Evolutionary conservation across 768 basidiomycete species (phyloP).

Genomic region (Auricularia sp.): DNA sequence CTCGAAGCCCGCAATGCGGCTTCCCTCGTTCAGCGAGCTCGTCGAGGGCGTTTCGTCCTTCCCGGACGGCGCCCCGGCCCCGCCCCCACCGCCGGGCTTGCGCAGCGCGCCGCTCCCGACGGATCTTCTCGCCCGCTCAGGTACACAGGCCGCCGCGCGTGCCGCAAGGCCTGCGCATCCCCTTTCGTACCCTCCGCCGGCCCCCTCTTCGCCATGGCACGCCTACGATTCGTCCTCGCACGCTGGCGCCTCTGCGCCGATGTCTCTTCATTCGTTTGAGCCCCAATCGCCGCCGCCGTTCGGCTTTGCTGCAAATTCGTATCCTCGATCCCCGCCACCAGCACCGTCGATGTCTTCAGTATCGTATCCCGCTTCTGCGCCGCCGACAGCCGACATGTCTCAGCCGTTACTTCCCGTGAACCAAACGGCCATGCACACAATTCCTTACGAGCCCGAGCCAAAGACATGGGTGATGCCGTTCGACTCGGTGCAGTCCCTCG

Average conservation of each 20-base stretch:
- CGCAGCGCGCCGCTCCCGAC: not conserved
- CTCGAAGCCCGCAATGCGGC: not conserved
- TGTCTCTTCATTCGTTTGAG: not conserved
- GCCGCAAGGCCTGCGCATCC: not conserved
- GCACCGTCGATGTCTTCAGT: not conserved
- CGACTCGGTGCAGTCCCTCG: not conserved
- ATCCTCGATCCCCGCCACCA: not conserved
- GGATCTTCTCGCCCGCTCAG: not conserved
- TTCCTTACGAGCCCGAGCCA: constrained; percentile 1
- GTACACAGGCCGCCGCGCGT: not conserved
- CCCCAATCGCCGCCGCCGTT: not conserved
- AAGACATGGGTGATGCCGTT: not conserved
- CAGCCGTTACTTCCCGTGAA: not conserved
- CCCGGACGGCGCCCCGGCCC: not conserved
- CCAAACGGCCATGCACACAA: not conserved
- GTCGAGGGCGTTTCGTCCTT: not conserved
- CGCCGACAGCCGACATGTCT: not conserved
- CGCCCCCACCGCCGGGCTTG: not conserved
- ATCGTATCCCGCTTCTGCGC: not conserved
- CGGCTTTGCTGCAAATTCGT: not conserved
- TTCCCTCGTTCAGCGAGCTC: constrained; percentile 3
- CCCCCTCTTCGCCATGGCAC: not conserved
- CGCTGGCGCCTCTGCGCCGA: not conserved
- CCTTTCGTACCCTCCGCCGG: not conserved
- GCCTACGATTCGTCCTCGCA: not conserved